phyloP scores from a whole-genome alignment of 768 basidiomycete genomes.

The Dentipellis fragilis region DNA sequence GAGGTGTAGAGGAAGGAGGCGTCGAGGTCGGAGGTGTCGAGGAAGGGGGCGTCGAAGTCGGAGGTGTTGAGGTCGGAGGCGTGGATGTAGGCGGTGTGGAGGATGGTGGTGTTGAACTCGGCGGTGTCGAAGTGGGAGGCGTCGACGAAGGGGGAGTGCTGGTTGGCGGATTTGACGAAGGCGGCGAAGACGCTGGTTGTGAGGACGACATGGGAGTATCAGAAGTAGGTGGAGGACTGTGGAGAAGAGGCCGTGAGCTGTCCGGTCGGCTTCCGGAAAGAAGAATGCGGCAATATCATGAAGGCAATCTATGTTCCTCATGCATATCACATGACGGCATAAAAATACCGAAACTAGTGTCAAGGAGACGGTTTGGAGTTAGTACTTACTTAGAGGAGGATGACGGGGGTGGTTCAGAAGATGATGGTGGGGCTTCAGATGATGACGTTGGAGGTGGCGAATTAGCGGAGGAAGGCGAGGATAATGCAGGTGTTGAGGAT shows the following conservation, averaged over 20 bases:
- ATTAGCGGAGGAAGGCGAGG: neutral
- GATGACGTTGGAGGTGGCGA: constrained; percentile 3
- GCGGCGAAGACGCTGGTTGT: neutral
- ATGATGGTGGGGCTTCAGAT: neutral
- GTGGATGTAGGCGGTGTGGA: constrained; percentile 13
- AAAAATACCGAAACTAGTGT: too few species aligned
- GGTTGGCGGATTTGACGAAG: constrained; percentile 4
- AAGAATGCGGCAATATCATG: neutral
- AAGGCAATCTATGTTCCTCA: too few species aligned
- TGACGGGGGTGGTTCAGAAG: neutral
- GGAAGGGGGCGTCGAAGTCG: constrained; percentile 10
- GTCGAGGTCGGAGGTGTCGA: neutral
- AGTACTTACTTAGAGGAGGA: neutral
- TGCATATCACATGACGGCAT: too few species aligned
- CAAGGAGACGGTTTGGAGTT: too few species aligned
- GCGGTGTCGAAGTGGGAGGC: constrained; percentile 14
- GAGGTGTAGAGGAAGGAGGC: neutral
- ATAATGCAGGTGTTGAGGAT: neutral
- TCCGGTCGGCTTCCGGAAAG: constrained; percentile 1
- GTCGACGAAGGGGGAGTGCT: constrained; percentile 1
- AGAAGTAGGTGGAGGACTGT: constrained; percentile 2
- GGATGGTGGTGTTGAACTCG: constrained; percentile 11
- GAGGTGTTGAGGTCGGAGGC: constrained; percentile 14
- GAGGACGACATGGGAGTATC: constrained; percentile 15
- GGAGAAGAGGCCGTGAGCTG: neutral